These are phyloP conservation scores for Xerocomus spinulosus DNA, from an alignment of 768 basidiomycete species.

Conservation along the genomic window DNA sequence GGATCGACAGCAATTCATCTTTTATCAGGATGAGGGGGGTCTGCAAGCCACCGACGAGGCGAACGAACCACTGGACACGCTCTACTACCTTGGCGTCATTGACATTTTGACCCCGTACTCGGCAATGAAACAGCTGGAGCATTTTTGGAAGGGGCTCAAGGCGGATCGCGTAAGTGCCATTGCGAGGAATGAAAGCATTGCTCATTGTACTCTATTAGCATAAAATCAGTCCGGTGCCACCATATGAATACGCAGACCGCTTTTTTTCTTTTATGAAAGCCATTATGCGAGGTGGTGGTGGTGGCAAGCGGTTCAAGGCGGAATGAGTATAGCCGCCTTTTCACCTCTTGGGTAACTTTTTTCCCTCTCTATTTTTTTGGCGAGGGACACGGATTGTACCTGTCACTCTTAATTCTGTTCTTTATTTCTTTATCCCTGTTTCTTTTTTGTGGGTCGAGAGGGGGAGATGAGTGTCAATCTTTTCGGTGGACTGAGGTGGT, in stretches of 20 bases:
- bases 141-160: conserved; percentile 86
- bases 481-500: neutral
- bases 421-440: conserved; percentile 2
- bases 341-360: neutral
- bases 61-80: conserved; percentile 67
- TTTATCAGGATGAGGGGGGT: conserved; percentile 97
- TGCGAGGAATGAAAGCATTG: neutral
- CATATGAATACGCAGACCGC: conserved; percentile 79
- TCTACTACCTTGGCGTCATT: conserved; percentile 95
- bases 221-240: conserved; percentile 91
- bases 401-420: conserved; percentile 6
- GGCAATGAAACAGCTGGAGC: conserved; percentile 72
- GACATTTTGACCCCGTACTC: conserved; percentile 94
- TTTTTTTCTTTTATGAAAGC: conserved; percentile 87
- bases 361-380: conserved; percentile 1
- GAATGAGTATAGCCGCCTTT: conserved; percentile 26
- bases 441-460: neutral
- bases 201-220: conserved; percentile 48
- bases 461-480: neutral
- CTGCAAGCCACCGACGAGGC: conserved; percentile 83
- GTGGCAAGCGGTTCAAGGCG: conserved; percentile 48
- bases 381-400: conserved; percentile 5
- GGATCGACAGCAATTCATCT: conserved; percentile 66
- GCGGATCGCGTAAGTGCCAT: conserved; percentile 72
- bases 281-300: conserved; percentile 77